Base-by-base conservation (phyloP, 2,329 filamentous ascomycete genomes). In the Claviceps sorghi region DNA sequence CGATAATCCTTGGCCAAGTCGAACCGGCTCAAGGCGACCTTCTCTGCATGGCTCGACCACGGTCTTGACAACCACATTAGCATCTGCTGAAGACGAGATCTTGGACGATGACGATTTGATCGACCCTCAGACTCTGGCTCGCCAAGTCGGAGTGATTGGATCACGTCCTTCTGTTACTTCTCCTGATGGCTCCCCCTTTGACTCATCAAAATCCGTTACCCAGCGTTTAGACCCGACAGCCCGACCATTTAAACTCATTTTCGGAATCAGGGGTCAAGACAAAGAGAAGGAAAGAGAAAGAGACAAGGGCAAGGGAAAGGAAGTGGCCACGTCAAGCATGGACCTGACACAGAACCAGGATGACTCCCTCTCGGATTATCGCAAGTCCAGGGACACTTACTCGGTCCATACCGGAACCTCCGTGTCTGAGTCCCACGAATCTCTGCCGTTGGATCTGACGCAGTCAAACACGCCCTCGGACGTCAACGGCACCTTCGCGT, bases 151-250 rank as follows among this genome's bases (percentile, higher is more conserved):
- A 22, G 77, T 84, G 1, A 96, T 97, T 58, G 91, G 91, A 26
- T 94, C 88, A 47, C 82, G 83, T 3, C 88, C 85, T 2, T 69
- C 71, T 4, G 65, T 63, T 7, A 57, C 64, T 7, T 19, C 49
- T 38, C 15, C 19, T 8, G 34, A 40, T n/a, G 22, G 19, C 26
- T 47, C 48, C 3, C 11, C 38, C 17, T 4, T 34, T 3, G 48
- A 43, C 26, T 52, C 46, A 26, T 59, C 68, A 41, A 72, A 65
- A 17, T 65, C 62, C 9, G 77, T 61, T 72, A 83, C 63, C 66
- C 82, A 65, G 69, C 82, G 67, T 60, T 75, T 97, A 30, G 97
- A 98, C 61, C 93, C 93, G 8, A 80, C 87, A 7, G 93, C 91
- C 0, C 90, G 90, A 9, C 87, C 85, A 1, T 97, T 97, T 64